Conservation (phyloP, 768 basidiomycete genomes). For the Kwoniella newhampshirensis region DNA sequence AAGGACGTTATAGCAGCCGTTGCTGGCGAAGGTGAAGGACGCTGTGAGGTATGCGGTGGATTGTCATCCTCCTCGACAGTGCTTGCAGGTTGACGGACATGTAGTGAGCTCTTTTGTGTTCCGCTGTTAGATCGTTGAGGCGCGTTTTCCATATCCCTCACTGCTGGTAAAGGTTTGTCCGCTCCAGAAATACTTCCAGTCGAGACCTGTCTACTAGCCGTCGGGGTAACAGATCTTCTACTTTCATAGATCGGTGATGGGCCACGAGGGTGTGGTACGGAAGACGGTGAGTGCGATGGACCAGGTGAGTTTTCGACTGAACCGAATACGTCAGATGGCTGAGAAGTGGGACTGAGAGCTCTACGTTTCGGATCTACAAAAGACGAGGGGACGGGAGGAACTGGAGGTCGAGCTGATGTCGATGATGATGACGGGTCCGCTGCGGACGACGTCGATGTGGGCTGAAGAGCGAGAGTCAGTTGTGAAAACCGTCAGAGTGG, state of each 20-base stretch:
- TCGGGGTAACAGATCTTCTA: conserved; percentile 13
- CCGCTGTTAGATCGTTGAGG: conserved; percentile 2
- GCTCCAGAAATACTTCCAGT: conserved; percentile 1
- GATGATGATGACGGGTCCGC: conserved; percentile 13
- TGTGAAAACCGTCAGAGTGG: too few relatives aligned
- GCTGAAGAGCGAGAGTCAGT: too few relatives aligned
- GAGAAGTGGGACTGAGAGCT: conserved; percentile 7
- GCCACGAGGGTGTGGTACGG: conserved; percentile 5
- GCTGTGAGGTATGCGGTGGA: background rate
- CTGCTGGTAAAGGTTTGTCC: conserved; percentile 25
- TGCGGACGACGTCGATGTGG: conserved; percentile 11
- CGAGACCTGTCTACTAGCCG: conserved; percentile 5
- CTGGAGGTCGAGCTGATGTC: conserved; percentile 16
- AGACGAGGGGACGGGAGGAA: conserved; percentile 27
- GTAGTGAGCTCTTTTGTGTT: conserved; percentile 7
- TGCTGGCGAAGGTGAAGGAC: conserved; percentile 9
- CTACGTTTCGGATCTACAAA: conserved; percentile 10
- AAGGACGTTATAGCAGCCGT: conserved; percentile 23
- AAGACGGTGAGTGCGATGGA: conserved; percentile 5
- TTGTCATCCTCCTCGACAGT: conserved; percentile 21
- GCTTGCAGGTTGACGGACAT: conserved; percentile 29
- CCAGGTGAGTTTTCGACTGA: background rate
- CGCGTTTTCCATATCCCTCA: background rate
- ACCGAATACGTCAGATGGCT: conserved; percentile 3
- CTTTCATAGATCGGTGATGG: conserved; percentile 6